Base-by-base conservation (phyloP, 352 stramenopile genomes). In the Halophytophthora polymorphica region DNA sequence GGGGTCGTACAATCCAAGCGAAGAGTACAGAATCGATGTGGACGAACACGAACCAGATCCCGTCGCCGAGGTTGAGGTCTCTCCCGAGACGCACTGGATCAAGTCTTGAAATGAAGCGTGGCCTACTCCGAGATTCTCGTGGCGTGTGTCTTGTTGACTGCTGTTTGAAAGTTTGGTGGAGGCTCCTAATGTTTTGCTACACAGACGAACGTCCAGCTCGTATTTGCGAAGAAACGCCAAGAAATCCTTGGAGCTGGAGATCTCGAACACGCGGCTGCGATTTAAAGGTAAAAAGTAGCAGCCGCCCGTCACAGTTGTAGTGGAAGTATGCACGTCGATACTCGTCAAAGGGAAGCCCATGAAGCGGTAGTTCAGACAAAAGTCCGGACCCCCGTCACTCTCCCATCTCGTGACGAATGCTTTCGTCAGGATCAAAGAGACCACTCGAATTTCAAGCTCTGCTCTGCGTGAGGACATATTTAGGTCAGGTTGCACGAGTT, bases 381-480 rank as follows among this genome's bases (percentile, higher is more conserved):
- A 31, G 25, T 31, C 25, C 25, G 25, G 25, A 31, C 8, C 25
- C 25, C 25, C 25, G 25, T 8, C 13, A 13, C n/a, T 14, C 39
- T 44, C 34, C 8, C 39, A 17, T 11, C 55, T 33, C 0, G 38
- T 43, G 15, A 64, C 29, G 11, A 64, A 64, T 6, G 43, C 54
- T 33, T 64, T 58, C 22, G 58, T 46, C 17, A 64, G 36, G 21
- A 64, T 21, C 6, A 58, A 21, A 10, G 49, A 52, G 19, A 64
- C 15, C 5, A 64, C 7, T 36, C 49, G 48, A 19, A 64, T 54
- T 8, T 12, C 14, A 12, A 61, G 25, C 37, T 3, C 18, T 14
- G 5, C 36, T 36, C 19, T 21, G 39, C 15, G 25, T 31, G 25
- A 4, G 8, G 25, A 4, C 25, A 8, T 4, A 31, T 31, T 31